A percentile compares a stretch with the other conserved stretches of the same genome.
Evolutionary conservation across 495 filamentous ascomycete genomes (phyloP).

Genomic region (Neurospora sublineolata): DNA sequence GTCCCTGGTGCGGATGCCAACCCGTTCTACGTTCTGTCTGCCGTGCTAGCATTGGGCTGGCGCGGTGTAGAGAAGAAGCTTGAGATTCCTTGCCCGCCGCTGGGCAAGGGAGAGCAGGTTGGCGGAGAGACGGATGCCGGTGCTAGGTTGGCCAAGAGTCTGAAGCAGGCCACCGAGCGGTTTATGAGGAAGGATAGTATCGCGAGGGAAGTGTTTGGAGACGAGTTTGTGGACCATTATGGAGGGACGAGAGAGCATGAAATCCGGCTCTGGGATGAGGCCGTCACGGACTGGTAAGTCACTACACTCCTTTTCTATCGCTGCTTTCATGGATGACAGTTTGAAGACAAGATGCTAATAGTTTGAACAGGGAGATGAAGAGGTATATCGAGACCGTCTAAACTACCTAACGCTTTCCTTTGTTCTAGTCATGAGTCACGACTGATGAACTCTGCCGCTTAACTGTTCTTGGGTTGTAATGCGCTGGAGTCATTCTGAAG

Average conservation of each 20-base stretch:
- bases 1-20: constrained; percentile 88
- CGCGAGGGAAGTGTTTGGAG: constrained; percentile 82
- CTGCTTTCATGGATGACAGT: not conserved
- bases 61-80: constrained; percentile 84
- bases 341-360: constrained; percentile 6
- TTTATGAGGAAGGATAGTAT: constrained; percentile 69
- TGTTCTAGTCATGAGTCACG: not conserved
- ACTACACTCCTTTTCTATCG: not conserved
- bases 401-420: not conserved
- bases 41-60: constrained; percentile 77
- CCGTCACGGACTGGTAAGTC: constrained; percentile 81
- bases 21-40: constrained; percentile 75
- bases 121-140: constrained; percentile 56
- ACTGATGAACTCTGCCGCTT: not conserved
- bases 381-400: constrained; percentile 67
- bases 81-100: constrained; percentile 66
- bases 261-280: constrained; percentile 82
- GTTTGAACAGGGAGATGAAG: constrained; percentile 43
- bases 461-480: not conserved
- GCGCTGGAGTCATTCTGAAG: not conserved
- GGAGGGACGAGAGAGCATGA: constrained; percentile 90
- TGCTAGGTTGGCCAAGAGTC: constrained; percentile 61
- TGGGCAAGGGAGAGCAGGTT: constrained; percentile 73
- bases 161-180: constrained; percentile 68
- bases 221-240: constrained; percentile 93